phyloP scores from a whole-genome alignment of 1,284 basidiomycete species.

The Hemileccinum hortonii region DNA sequence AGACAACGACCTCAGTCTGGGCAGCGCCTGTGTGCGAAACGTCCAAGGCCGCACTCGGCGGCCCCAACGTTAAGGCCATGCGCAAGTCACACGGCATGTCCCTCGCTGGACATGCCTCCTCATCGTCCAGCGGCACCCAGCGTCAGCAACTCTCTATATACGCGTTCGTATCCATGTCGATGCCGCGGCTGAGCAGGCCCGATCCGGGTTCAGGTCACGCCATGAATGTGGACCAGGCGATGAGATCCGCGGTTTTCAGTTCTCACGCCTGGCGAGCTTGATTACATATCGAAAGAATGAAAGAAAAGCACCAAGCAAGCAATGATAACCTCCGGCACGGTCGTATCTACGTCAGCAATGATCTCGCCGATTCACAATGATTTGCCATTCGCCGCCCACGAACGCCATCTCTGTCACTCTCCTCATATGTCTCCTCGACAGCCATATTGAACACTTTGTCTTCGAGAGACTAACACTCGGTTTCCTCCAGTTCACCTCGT shows the following conservation, averaged over 20 bases:
- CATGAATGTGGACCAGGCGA: background rate
- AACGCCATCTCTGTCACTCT: slow-evolving; percentile 52
- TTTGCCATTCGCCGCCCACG: slow-evolving; percentile 64
- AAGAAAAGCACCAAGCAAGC: too few species aligned
- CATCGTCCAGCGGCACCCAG: slow-evolving; percentile 19
- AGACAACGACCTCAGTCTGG: slow-evolving; percentile 53
- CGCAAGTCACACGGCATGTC: slow-evolving; percentile 45
- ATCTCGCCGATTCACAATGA: slow-evolving; percentile 61
- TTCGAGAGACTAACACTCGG: slow-evolving; percentile 46
- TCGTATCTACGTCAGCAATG: slow-evolving; percentile 78
- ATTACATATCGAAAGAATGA: slow-evolving; percentile 5
- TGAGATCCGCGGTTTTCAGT: too few species aligned
- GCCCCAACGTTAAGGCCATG: slow-evolving; percentile 36
- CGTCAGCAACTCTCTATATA: slow-evolving; percentile 33
- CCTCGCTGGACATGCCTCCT: slow-evolving; percentile 11
- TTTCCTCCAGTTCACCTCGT: slow-evolving; percentile 34
- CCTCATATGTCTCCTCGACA: slow-evolving; percentile 64
- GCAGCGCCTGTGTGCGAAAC: slow-evolving; percentile 47
- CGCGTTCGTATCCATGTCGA: background rate
- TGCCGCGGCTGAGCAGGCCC: too few species aligned
- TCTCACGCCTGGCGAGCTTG: too few species aligned
- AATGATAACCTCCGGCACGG: slow-evolving; percentile 58
- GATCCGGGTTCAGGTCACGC: too few species aligned
- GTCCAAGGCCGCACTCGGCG: slow-evolving; percentile 52
- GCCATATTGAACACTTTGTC: slow-evolving; percentile 64